A percentile compares a stretch with the other conserved stretches of the same genome.
phyloP scores from a whole-genome alignment of 2,329 filamentous ascomycete species.

The Atkinsonella hypoxylon region DNA sequence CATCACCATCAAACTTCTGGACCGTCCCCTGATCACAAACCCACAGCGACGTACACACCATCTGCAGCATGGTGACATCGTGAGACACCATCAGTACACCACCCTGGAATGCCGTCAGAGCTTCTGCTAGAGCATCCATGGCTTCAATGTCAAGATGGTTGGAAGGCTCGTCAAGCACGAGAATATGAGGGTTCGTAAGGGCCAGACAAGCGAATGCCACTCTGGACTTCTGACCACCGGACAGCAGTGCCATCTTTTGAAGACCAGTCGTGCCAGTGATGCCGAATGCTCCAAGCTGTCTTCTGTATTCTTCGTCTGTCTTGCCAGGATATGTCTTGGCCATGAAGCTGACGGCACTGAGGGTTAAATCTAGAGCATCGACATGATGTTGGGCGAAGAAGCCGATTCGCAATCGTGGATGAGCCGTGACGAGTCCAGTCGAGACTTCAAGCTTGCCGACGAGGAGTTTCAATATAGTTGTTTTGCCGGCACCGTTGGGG shows the following conservation, averaged over 20 bases:
- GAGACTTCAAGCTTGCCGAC: conserved; percentile 72
- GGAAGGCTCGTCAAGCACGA: conserved; percentile 95
- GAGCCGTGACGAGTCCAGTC: conserved; percentile 72
- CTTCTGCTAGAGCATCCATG: conserved; percentile 87
- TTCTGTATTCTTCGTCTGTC: conserved; percentile 92
- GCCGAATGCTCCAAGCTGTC: conserved; percentile 82
- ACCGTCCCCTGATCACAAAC: conserved; percentile 91
- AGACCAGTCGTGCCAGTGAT: conserved; percentile 91
- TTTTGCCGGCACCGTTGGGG: conserved; percentile 97
- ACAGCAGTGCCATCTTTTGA: conserved; percentile 88
- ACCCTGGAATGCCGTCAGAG: conserved; percentile 77
- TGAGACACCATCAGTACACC: conserved; percentile 98
- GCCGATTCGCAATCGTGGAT: conserved; percentile 79
- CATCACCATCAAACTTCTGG: conserved; percentile 90
- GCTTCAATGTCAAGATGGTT: conserved; percentile 99
- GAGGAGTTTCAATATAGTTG: conserved; percentile 94
- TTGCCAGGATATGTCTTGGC: conserved; percentile 79
- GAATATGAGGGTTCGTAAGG: conserved; percentile 86
- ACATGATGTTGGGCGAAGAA: conserved; percentile 99
- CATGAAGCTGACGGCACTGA: conserved; percentile 92
- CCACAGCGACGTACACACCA: conserved; percentile 89
- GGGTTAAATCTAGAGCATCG: conserved; percentile 82
- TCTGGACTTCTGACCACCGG: conserved; percentile 95
- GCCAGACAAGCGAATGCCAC: conserved; percentile 97
- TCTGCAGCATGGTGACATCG: conserved; percentile 98